Evolutionary conservation across 202 grass and related monocot species (phyloP), one percentile per base, ranked within the genome.

Genomic region (Schoenoplectus triqueter): DNA sequence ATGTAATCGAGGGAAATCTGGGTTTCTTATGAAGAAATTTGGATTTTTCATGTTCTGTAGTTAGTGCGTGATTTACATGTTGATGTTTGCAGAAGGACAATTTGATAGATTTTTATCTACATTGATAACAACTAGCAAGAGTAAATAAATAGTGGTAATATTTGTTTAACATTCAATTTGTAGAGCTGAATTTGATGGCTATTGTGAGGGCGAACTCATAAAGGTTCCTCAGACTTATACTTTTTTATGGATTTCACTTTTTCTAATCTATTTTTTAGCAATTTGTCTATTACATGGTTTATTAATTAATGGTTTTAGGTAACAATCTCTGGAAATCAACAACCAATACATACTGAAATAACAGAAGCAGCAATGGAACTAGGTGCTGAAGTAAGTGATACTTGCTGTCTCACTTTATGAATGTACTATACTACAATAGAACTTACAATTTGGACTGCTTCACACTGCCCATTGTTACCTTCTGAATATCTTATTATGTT

Each of bases 121-220:
- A 56, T 79, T 68, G 31, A 31, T 31, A 31, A 31, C 31, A 31
- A 31, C 69, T 66, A 81, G 84, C 18, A 82, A 86, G 15, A 48
- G 49, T 10, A n/a, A 14, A 15, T 15, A 11, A 59, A 75, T 47
- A 96, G 11, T 57, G 13, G 51, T 78, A 6, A 60, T 14, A 59
- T 87, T 80, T 20, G 41, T 79, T 60, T 84, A 6, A 51, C 41
- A 62, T 70, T 84, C 11, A 80, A 19, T 31, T 71, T 83, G 55
- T 85, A 99, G 96, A 67, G 92, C 96, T 42, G 93, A 99, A 84
- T 94, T 99, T 87, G 96, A 99, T 69, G 96, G 96, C 75, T 99
- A 96, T 56, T 99, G 96, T 82, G 96, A 99, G 94, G 96, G 91
- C 60, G 96, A 99, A 86, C 84, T 99, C 89, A 96, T 99, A 87